Evolutionary conservation across 2,329 filamentous ascomycete genomes (phyloP).

Genomic region (Dothiorella sarmentorum): DNA sequence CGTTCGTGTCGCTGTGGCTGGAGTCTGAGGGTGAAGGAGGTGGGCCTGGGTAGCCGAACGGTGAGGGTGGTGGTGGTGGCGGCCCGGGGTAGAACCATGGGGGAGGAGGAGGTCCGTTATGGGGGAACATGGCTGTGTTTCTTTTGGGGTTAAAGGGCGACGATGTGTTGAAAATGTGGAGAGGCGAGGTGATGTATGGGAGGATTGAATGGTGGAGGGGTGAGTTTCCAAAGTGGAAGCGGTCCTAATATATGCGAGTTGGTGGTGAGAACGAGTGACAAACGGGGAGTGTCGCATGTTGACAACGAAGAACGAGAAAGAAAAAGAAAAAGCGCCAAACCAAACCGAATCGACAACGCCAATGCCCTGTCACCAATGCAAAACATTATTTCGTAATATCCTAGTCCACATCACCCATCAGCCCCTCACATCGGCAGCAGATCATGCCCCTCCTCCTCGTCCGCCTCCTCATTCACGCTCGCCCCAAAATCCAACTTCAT

Average conservation of each 20-base stretch:
- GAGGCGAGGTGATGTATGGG: too few species aligned
- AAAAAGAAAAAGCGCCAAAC: neutral
- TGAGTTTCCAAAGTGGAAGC: neutral
- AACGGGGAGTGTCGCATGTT: neutral
- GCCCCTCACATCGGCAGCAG: neutral
- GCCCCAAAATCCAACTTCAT: conserved; percentile 77
- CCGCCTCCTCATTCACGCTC: conserved; percentile 3
- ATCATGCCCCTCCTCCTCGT: conserved; percentile 6
- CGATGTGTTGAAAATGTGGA: too few species aligned
- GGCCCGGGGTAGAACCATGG: too few species aligned
- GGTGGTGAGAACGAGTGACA: neutral
- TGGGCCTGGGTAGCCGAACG: too few species aligned
- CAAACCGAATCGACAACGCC: neutral
- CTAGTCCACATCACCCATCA: neutral
- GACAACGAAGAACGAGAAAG: neutral
- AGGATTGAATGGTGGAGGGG: too few species aligned
- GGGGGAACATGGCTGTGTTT: too few species aligned
- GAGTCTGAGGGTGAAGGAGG: too few species aligned
- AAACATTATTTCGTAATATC: neutral
- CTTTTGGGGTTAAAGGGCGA: too few species aligned
- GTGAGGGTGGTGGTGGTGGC: too few species aligned
- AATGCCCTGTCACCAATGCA: neutral
- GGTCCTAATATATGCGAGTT: neutral
- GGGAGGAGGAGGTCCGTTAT: too few species aligned
- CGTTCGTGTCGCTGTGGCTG: too few species aligned